Percentiles rank a stretch among this genome's conserved stretches.
phyloP scores from a whole-genome alignment of 164 flowering plant genomes.

The Aristolochia fimbriata region DNA sequence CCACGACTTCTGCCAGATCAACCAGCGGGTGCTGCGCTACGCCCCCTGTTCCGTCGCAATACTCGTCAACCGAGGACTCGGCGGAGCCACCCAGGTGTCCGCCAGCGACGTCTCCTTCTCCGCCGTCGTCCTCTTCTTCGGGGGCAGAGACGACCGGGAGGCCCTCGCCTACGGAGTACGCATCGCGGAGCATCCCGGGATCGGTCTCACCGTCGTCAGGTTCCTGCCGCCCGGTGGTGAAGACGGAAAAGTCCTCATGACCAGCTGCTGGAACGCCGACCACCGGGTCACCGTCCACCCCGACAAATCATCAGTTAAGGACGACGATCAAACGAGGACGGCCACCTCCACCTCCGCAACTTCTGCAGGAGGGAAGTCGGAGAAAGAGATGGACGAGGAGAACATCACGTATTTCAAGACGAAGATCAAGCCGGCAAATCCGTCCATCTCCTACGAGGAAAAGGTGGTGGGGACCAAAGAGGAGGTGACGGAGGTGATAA shows the following conservation, averaged over 20 bases:
- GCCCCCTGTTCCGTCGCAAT: conserved; percentile 47
- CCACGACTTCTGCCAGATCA: conserved; percentile 21
- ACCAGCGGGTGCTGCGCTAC: conserved; percentile 21
- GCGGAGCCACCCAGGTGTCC: conserved; percentile 32
- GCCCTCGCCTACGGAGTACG: conserved; percentile 33
- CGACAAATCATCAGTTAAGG: too few relatives aligned
- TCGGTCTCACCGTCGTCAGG: conserved; percentile 20
- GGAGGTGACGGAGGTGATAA: conserved; percentile 13
- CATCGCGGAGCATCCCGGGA: conserved; percentile 50
- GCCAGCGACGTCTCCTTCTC: conserved; percentile 30
- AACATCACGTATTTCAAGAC: conserved; percentile 8
- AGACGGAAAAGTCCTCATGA: conserved; percentile 7
- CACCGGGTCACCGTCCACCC: too few relatives aligned
- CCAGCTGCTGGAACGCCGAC: not conserved
- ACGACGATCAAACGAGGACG: too few relatives aligned
- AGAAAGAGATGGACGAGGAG: conserved; percentile 11
- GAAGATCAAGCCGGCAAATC: not conserved
- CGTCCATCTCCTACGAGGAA: conserved; percentile 21
- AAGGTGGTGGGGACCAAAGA: conserved; percentile 15
- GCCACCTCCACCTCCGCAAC: too few relatives aligned
- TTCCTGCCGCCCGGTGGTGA: conserved; percentile 14
- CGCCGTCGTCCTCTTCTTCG: conserved; percentile 25
- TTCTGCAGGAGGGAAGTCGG: conserved; percentile 5
- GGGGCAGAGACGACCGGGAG: conserved; percentile 40
- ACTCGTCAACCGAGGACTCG: conserved; percentile 41